Evolutionary conservation across 805 yeast species (phyloP), one percentile per base, ranked within the genome.

Genomic region (Saccharomycopsis oosterbeekiorum): DNA sequence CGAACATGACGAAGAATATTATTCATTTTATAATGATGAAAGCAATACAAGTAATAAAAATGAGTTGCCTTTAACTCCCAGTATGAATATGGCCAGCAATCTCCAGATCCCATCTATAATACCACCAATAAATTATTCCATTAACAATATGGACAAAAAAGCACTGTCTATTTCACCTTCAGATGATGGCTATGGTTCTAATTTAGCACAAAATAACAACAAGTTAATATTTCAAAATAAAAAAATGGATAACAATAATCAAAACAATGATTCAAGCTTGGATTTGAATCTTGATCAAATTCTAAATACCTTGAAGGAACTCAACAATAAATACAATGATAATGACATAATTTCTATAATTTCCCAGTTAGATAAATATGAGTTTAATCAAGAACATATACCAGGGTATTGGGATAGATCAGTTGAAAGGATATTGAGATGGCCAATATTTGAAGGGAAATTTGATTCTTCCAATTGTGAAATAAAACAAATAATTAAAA

Each of bases 361-460:
- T 17, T 53, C 41, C n/a, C 26, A 15, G 5, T 17, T 36, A n/a
- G 24, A 53, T 15, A n/a, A 53, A 6, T 26, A n/a, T 29, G 29
- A 17, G 17, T 26, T 41, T 29, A 36, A 58, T 21, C 34, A 42
- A 14, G 57, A 51, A 41, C 53, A 51, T 21, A 37, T 56, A 14
- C 24, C 60, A 2, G 63, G 65, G 5, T 63, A 58, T 36, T 63
- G 64, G 62, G 64, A 63, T 36, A 36, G 64, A 29, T 63, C 65
- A 12, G 56, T 61, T 4, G 65, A 61, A 55, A 40, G 65, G 19
- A 47, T 63, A 19, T 39, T 63, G 12, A 43, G 34, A 41, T 63
- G 65, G 65, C 64, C 64, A 11, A 60, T 63, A 11, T 63, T 63
- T 58, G 64, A 63, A 17, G 65, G 64, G 26, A 63, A 63, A 34